Evolutionary conservation across 192 early-diverging fungal species (phyloP).

Genomic region (Linnemannia schmuckeri): DNA sequence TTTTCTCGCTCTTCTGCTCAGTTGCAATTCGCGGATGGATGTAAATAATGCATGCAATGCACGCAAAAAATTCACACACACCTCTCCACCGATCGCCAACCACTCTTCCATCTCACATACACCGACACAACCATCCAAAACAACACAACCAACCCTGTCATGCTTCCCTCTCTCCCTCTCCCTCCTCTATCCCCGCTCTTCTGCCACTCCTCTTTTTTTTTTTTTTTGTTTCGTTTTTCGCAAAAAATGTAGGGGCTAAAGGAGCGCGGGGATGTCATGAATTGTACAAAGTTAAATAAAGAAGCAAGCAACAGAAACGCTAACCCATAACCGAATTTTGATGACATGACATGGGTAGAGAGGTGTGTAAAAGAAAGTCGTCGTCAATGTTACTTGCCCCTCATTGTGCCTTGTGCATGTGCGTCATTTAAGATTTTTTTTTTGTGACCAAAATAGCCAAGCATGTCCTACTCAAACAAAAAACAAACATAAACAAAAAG

Average conservation of each 20-base stretch:
- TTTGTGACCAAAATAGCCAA: neutral
- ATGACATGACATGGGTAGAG: neutral
- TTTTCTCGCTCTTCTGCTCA: neutral
- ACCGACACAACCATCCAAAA: neutral
- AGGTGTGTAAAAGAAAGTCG: neutral
- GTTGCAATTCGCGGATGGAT: too few relatives aligned
- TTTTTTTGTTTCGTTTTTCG: neutral
- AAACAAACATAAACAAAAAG: too few relatives aligned
- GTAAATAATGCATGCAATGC: neutral
- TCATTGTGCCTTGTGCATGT: neutral
- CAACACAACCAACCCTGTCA: too few relatives aligned
- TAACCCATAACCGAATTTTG: neutral
- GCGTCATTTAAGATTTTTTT: neutral
- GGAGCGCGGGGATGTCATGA: neutral
- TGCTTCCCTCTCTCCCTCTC: neutral
- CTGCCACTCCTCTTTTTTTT: neutral
- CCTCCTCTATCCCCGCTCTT: neutral
- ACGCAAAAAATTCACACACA: neutral
- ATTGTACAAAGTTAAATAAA: conserved; percentile 2
- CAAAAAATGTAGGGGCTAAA: neutral
- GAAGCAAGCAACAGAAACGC: neutral
- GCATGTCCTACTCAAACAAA: neutral
- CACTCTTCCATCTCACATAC: neutral
- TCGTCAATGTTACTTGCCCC: neutral
- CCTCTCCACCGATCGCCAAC: neutral